These are phyloP conservation scores for Eremochloa ophiuroides DNA, from an alignment of 176 grass and related monocot species.

Conservation along the genomic window DNA sequence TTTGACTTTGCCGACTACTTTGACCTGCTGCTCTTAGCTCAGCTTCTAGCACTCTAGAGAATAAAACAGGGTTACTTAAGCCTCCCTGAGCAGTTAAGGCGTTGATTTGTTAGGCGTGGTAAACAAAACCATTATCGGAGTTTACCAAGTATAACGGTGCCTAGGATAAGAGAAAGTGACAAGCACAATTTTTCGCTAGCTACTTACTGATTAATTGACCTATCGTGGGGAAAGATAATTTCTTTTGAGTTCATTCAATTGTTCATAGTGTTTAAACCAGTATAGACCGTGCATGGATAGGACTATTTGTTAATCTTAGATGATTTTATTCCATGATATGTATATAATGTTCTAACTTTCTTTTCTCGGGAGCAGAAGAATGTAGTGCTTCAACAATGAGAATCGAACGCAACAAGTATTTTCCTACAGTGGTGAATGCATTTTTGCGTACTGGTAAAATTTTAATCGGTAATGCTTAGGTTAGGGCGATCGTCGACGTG, in stretches of 20 bases:
- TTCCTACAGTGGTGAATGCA: conserved; percentile 11
- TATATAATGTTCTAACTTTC: neutral
- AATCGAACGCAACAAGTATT: neutral
- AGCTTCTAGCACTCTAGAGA: neutral
- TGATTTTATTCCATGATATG: neutral
- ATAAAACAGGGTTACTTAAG: conserved; percentile 14
- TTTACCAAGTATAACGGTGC: conserved; percentile 11
- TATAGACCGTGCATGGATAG: neutral
- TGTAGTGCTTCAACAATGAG: neutral
- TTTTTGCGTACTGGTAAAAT: conserved; percentile 4
- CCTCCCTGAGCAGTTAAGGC: conserved; percentile 6
- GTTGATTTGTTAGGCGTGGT: conserved; percentile 13
- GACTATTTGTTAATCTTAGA: neutral
- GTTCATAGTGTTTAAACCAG: neutral
- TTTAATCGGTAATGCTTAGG: too few species aligned
- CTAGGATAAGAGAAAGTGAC: conserved; percentile 17
- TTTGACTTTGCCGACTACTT: conserved; percentile 19
- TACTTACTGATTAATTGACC: neutral
- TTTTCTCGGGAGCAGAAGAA: neutral
- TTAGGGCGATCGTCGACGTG: too few species aligned
- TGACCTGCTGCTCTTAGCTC: conserved; percentile 11
- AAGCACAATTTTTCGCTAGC: neutral
- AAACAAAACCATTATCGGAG: neutral
- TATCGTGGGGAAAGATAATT: neutral
- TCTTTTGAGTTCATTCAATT: neutral